Evolutionary conservation across 768 basidiomycete genomes (phyloP).

Genomic region (Brasilioporus rufonigricans): DNA sequence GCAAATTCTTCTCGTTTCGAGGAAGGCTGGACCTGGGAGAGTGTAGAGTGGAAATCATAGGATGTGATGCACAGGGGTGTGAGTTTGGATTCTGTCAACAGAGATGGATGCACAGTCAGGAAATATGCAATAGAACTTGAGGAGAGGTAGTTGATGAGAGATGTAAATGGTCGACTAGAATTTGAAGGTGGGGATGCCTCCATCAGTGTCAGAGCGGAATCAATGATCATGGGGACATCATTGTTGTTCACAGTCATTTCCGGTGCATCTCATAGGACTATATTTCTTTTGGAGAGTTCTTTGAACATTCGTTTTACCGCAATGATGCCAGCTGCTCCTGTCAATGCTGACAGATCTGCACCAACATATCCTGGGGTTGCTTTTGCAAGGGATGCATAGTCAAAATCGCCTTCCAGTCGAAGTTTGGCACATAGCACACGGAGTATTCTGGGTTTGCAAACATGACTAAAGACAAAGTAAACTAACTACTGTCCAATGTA

Average conservation of each 20-base stretch:
- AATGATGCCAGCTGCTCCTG: not conserved
- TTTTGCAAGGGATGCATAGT: not conserved
- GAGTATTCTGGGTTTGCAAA: not conserved
- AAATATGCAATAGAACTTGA: not conserved
- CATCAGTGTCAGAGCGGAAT: not conserved
- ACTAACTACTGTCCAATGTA: no score
- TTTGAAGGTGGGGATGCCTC: not conserved
- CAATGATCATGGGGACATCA: not conserved
- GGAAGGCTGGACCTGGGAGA: not conserved
- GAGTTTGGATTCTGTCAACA: not conserved
- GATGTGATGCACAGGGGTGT: not conserved
- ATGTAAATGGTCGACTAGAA: not conserved
- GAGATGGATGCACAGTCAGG: not conserved
- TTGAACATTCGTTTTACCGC: not conserved
- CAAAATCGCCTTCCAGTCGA: not conserved
- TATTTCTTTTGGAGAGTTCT: not conserved
- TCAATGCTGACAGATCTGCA: not conserved
- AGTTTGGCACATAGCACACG: not conserved
- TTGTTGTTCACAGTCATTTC: not conserved
- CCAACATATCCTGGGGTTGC: not conserved
- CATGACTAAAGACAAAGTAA: no score
- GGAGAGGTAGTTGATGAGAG: not conserved
- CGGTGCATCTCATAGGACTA: not conserved
- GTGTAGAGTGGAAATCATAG: not conserved
- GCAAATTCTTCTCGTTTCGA: not conserved